These are phyloP conservation scores for Cunninghamia lanceolata DNA, from an alignment of 75 land plant species.

Conservation along the genomic window DNA sequence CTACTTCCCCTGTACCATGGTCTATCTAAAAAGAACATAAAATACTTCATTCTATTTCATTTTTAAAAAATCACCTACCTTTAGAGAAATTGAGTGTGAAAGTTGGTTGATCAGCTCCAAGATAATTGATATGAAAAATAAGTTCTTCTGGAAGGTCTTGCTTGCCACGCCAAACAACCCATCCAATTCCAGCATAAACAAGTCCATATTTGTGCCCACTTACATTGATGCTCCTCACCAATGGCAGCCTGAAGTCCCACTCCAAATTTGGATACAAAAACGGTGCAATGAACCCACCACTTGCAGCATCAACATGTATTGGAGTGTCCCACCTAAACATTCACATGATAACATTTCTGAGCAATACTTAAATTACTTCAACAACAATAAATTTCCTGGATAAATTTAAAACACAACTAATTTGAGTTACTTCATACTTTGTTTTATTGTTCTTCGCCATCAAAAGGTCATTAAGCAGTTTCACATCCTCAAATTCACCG, in stretches of 20 bases:
- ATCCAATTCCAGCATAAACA: conserved; percentile 39
- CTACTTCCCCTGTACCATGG: background rate
- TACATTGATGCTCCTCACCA: conserved; percentile 41
- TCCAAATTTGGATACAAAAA: conserved; percentile 41
- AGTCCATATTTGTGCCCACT: conserved; percentile 41
- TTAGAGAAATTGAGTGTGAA: conserved; percentile 40
- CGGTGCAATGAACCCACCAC: conserved; percentile 47
- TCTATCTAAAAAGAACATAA: background rate
- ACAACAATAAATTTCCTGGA: background rate
- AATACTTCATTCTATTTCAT: background rate
- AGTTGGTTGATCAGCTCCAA: conserved; percentile 41
- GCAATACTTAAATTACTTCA: background rate
- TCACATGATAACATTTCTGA: background rate
- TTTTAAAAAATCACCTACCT: conserved; percentile 11
- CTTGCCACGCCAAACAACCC: conserved; percentile 30
- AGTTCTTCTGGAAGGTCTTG: conserved; percentile 39
- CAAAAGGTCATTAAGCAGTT: conserved; percentile 33
- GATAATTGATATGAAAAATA: conserved; percentile 33
- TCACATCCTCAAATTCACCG: conserved; percentile 53
- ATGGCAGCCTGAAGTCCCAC: conserved; percentile 39
- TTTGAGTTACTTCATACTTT: conserved; percentile 16
- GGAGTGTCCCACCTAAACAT: conserved; percentile 38
- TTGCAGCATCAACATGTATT: conserved; percentile 45
- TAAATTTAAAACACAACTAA: background rate
- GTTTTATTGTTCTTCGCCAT: conserved; percentile 42